These are phyloP conservation scores for Gracilaria vermiculophylla DNA, from an alignment of 23 red algal species.

Conservation along the genomic window DNA sequence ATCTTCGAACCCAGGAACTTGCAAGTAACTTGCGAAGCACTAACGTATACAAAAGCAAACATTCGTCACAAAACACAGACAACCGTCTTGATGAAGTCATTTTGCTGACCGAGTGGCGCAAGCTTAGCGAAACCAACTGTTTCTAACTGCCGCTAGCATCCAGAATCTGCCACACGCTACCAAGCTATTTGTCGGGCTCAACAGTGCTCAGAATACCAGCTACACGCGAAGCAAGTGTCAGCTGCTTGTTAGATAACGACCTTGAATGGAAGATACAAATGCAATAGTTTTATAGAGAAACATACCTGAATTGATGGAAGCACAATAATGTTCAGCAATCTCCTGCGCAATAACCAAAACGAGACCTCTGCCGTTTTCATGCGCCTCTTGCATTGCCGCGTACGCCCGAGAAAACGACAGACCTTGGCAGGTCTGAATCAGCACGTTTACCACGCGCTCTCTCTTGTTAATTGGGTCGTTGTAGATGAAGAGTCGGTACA, in stretches of 20 bases:
- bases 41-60: background rate
- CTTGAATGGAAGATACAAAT: background rate
- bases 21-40: background rate
- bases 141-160: background rate
- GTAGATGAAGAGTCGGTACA: conserved; percentile 70
- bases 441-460: conserved; percentile 59
- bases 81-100: background rate
- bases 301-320: conserved; percentile 64
- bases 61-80: background rate
- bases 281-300: background rate
- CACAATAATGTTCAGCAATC: conserved; percentile 80
- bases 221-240: background rate
- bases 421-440: conserved; percentile 56
- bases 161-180: too few relatives aligned
- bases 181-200: conserved; percentile 48
- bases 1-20: background rate
- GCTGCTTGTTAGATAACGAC: background rate
- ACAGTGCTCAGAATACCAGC: conserved; percentile 50
- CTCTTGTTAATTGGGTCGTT: conserved; percentile 75
- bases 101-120: background rate
- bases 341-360: conserved; percentile 63
- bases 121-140: background rate
- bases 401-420: conserved; percentile 69
- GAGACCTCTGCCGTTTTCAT: conserved; percentile 69
- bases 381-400: conserved; percentile 73